Conservation (phyloP, 2,329 filamentous ascomycete genomes). For the Aaosphaeria pasadenensis region DNA sequence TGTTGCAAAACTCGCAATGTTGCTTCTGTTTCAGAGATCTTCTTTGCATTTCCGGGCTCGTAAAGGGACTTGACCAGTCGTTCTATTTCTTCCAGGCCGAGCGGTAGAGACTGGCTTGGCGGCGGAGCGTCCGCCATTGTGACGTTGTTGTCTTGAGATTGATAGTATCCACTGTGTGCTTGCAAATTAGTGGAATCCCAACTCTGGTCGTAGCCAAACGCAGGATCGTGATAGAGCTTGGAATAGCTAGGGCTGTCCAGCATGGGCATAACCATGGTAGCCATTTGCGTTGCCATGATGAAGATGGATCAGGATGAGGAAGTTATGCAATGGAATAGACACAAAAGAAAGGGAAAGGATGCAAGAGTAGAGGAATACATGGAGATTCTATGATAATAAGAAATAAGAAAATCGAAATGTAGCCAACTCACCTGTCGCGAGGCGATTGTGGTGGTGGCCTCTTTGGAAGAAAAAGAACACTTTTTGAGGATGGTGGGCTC, state of each 20-base stretch:
- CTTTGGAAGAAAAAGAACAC: constrained; percentile 2
- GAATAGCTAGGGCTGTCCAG: not conserved
- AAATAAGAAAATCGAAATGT: not conserved
- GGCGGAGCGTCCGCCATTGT: constrained; percentile 19
- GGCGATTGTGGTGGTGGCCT: not conserved
- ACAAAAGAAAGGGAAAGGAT: not conserved
- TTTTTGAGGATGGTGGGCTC: not conserved
- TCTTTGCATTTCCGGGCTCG: constrained; percentile 44
- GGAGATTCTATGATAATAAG: not conserved
- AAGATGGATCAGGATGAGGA: too few relatives aligned
- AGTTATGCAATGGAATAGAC: not conserved
- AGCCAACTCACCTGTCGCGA: not conserved
- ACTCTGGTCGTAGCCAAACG: not conserved
- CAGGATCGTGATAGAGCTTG: not conserved
- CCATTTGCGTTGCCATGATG: not conserved
- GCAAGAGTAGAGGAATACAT: not conserved
- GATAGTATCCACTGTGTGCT: not conserved
- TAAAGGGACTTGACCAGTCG: constrained; percentile 53
- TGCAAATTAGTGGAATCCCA: constrained; percentile 2
- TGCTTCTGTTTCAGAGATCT: constrained; percentile 61
- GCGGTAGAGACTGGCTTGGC: constrained; percentile 17
- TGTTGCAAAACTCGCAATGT: constrained; percentile 76
- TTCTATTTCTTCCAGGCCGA: constrained; percentile 34
- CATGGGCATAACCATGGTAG: not conserved
- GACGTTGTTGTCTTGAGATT: constrained; percentile 1